A percentile compares a stretch with the other conserved stretches of the same genome.
Conservation (phyloP, 1,139 yeast species). For the Suhomyces bokatorum region DNA sequence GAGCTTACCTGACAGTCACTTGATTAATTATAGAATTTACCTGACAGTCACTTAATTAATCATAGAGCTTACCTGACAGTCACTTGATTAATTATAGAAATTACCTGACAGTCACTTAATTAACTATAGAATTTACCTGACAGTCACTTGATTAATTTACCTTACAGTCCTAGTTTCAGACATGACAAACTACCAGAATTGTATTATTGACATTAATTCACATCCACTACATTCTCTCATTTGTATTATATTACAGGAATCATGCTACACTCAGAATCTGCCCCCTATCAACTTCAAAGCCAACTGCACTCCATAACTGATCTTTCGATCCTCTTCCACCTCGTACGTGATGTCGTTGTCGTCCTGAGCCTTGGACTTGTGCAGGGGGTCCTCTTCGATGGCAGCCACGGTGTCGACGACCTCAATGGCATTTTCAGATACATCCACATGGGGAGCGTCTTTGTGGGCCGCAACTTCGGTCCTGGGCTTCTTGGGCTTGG, state of each 20-base stretch:
- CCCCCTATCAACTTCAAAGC: slow-evolving; percentile 69
- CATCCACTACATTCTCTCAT: no score
- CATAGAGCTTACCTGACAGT: no score
- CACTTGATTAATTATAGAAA: no score
- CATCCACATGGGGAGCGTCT: slow-evolving; percentile 8
- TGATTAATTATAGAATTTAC: no score
- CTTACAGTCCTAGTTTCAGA: no score
- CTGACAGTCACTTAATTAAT: no score
- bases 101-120: no score
- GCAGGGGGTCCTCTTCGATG: slow-evolving; percentile 12
- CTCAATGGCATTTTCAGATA: slow-evolving; percentile 16
- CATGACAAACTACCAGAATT: no score
- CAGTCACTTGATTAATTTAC: no score
- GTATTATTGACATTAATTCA: no score
- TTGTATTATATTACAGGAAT: slow-evolving; percentile 1
- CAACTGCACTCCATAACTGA: slow-evolving; percentile 58
- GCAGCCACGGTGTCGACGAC: slow-evolving; percentile 15
- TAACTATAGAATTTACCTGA: no score
- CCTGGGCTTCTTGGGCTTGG: slow-evolving; percentile 21
- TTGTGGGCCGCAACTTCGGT: neutral
- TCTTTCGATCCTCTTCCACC: slow-evolving; percentile 56
- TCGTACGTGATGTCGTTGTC: slow-evolving; percentile 31
- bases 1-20: no score
- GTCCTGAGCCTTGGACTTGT: slow-evolving; percentile 10
- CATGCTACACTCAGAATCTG: slow-evolving; percentile 42